Evolutionary conservation across 75 land plant species (phyloP), one percentile per base, ranked within the genome.

Genomic region (Pinus tabuliformis): DNA sequence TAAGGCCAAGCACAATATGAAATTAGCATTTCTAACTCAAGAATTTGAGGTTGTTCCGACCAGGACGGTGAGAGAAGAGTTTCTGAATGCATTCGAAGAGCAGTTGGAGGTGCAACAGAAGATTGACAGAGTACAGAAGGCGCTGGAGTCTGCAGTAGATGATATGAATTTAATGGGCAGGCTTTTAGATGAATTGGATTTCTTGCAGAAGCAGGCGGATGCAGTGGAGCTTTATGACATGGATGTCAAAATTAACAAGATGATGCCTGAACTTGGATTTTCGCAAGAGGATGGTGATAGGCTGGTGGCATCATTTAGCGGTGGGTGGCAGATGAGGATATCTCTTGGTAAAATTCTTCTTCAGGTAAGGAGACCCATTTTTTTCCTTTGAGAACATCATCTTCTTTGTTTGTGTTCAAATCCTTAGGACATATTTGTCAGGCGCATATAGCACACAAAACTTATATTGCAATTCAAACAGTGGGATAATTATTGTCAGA

Each of bases 311-410:
- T 86, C 95, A 0, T 96, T 90, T 75, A 96, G 99, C 82, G 82
- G 97, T n/a, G 99, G 99, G 24, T 96, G 99, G 99, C 99, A 96
- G 81, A 96, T 96, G 99, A 90, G 99, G 73, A 96, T 96, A 86
- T 95, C 95, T 18, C 91, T 96, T 21, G 99, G 99, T n/a, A 96
- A 96, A 80, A 96, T 96, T 59, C 77, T 96, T 16, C 89, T 96
- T 60, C 97, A 93, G 92, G 98, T 95, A 56, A 20, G 54, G 17
- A 63, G 17, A 30, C 28, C 9, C n/a, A 18, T 36, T 64, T 17
- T 18, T 8, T 17, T 15, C 36, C 42, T 22, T 68, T 68, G 52
- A 68, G 54, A 68, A 42, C 52, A 68, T 42, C n/a, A 13, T 42
- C 42, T 68, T 42, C 12, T 49, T 49, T 49, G 54, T 42, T 39